phyloP scores from a whole-genome alignment of 768 basidiomycete genomes.

The Macrolepiota fuliginosa region DNA sequence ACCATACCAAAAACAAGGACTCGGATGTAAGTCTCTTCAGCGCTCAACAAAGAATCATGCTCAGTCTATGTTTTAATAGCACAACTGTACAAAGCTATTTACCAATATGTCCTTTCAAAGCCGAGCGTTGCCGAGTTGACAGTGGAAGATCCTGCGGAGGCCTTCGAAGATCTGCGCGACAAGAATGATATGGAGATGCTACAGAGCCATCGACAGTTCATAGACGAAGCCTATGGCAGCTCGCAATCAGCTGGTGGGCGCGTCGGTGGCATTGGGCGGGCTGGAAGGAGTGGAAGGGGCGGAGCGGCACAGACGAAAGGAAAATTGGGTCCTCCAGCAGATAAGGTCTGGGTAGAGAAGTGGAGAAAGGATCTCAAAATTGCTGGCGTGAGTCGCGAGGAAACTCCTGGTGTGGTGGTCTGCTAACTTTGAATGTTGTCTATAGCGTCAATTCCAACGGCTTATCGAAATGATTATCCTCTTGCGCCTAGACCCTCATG shows the following conservation, averaged over 20 bases:
- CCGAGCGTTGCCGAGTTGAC: slow-evolving; percentile 85
- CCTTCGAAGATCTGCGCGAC: slow-evolving; percentile 95
- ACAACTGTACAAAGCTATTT: slow-evolving; percentile 83
- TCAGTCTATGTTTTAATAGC: slow-evolving; percentile 42
- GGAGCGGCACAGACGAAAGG: slow-evolving; percentile 37
- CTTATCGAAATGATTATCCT: slow-evolving; percentile 90
- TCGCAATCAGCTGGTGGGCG: slow-evolving; percentile 43
- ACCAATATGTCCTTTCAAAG: slow-evolving; percentile 66
- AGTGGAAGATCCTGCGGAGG: slow-evolving; percentile 97
- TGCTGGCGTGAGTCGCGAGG: slow-evolving; percentile 60
- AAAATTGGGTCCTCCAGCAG: slow-evolving; percentile 74
- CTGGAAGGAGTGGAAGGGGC: slow-evolving; percentile 38
- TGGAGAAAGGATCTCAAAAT: slow-evolving; percentile 87
- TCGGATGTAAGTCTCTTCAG: slow-evolving; percentile 68
- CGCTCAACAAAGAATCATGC: not conserved
- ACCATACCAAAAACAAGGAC: slow-evolving; percentile 85
- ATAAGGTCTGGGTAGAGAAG: slow-evolving; percentile 74
- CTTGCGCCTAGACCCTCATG: slow-evolving; percentile 60
- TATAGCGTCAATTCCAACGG: slow-evolving; percentile 89
- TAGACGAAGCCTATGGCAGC: slow-evolving; percentile 66
- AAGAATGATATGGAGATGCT: slow-evolving; percentile 86
- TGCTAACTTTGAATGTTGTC: slow-evolving; percentile 1
- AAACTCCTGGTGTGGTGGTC: slow-evolving; percentile 4
- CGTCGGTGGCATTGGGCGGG: slow-evolving; percentile 42
- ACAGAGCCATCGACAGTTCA: slow-evolving; percentile 59